Evolutionary conservation across 2,329 filamentous ascomycete species (phyloP).

Genomic region (Aspergillus fumigatiaffinis): DNA sequence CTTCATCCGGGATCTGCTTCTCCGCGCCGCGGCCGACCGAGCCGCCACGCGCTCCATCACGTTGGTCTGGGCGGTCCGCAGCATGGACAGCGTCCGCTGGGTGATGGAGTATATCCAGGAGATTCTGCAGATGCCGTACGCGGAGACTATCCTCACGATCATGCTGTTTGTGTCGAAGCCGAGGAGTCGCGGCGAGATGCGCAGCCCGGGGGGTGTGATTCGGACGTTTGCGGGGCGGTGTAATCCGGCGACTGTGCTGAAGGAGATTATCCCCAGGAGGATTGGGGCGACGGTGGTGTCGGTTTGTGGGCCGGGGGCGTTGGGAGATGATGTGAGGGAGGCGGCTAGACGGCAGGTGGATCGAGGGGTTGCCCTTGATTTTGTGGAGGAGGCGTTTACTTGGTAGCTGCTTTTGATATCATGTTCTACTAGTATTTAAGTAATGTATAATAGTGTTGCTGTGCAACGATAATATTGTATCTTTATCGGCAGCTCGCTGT

Average conservation of each 20-base stretch:
- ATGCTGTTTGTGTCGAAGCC: not conserved
- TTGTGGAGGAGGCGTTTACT: not conserved
- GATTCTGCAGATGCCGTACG: conserved; percentile 41
- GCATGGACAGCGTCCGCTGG: conserved; percentile 59
- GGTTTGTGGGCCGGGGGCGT: not conserved
- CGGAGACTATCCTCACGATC: not conserved
- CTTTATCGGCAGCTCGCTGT: too few species aligned
- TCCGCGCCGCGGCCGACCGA: conserved; percentile 48
- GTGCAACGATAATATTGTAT: too few species aligned
- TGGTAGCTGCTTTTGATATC: not conserved
- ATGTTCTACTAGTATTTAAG: too few species aligned
- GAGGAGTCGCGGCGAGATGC: not conserved
- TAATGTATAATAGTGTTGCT: too few species aligned
- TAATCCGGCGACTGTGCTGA: not conserved
- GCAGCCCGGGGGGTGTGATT: not conserved
- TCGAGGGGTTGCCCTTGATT: not conserved
- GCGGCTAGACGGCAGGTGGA: not conserved
- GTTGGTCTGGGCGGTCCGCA: conserved; percentile 61
- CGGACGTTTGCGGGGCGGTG: not conserved
- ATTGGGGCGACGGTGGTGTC: not conserved
- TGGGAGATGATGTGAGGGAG: not conserved
- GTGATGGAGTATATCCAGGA: conserved; percentile 64
- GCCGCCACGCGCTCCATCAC: conserved; percentile 57
- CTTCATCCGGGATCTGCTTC: conserved; percentile 57
- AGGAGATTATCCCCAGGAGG: not conserved